Evolutionary conservation across 2,329 filamentous ascomycete species (phyloP).

Genomic region (Bipolaris victoriae): DNA sequence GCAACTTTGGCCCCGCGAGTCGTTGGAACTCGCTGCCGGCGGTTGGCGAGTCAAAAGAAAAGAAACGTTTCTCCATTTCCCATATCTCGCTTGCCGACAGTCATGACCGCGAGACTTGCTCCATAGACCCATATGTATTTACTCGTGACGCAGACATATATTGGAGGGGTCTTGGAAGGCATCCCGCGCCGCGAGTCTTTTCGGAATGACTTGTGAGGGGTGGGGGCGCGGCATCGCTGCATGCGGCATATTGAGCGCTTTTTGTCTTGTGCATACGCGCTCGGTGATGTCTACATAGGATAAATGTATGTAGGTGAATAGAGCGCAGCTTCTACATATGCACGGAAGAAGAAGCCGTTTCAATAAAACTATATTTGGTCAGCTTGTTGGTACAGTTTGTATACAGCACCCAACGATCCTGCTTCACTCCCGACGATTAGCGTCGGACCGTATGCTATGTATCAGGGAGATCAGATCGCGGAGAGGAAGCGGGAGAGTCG

Average conservation of each 20-base stretch:
- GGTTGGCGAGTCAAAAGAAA: neutral
- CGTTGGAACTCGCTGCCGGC: neutral
- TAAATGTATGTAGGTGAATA: slow-evolving; percentile 4
- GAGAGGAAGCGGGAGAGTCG: neutral
- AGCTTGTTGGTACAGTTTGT: neutral
- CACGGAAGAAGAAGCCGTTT: neutral
- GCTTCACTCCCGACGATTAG: neutral
- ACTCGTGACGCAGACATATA: slow-evolving; percentile 7
- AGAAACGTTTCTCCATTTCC: neutral
- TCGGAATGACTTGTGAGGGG: slow-evolving; percentile 5
- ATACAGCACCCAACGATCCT: neutral
- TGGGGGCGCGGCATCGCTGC: neutral
- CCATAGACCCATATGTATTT: neutral
- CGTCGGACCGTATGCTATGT: slow-evolving; percentile 1
- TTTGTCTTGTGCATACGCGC: slow-evolving; percentile 7
- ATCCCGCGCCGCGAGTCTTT: slow-evolving; percentile 6
- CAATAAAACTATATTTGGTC: neutral
- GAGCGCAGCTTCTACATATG: slow-evolving; percentile 3
- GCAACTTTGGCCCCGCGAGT: neutral
- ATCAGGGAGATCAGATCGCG: neutral
- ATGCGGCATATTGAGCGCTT: slow-evolving; percentile 8
- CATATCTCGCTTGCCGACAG: neutral
- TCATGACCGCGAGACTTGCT: neutral
- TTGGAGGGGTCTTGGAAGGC: neutral
- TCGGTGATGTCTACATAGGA: slow-evolving; percentile 4